Conservation (phyloP, 2,329 filamentous ascomycete genomes). For the Phialophora verrucosa region DNA sequence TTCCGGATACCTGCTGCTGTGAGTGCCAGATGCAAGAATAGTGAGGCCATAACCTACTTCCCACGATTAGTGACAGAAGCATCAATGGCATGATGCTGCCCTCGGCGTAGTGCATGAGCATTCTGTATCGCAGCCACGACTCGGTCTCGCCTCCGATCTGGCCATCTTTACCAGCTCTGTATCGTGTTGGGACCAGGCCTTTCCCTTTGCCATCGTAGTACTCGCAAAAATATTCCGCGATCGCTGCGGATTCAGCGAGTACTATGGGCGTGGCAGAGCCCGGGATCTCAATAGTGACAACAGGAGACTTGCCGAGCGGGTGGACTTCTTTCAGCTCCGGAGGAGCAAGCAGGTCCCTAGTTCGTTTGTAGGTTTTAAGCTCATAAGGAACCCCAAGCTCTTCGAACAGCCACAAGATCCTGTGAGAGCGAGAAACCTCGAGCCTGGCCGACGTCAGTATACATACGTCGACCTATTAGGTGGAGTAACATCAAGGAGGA, state of each 20-base stretch:
- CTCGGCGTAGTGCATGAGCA: slow-evolving; percentile 83
- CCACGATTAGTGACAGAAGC: slow-evolving; percentile 67
- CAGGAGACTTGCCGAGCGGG: slow-evolving; percentile 84
- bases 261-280: slow-evolving; percentile 59
- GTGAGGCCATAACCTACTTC: slow-evolving; percentile 50
- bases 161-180: slow-evolving; percentile 59
- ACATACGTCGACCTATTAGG: not conserved
- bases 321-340: slow-evolving; percentile 77
- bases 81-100: slow-evolving; percentile 79
- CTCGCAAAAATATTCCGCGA: slow-evolving; percentile 81
- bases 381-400: slow-evolving; percentile 81
- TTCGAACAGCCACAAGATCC: slow-evolving; percentile 84
- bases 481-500: not conserved
- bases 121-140: slow-evolving; percentile 65
- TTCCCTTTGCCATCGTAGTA: slow-evolving; percentile 57
- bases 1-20: slow-evolving; percentile 51
- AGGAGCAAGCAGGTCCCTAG: slow-evolving; percentile 70
- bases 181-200: slow-evolving; percentile 59
- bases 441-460: slow-evolving; percentile 63
- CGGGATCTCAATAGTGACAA: slow-evolving; percentile 68
- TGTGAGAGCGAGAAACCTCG: slow-evolving; percentile 79
- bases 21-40: slow-evolving; percentile 11
- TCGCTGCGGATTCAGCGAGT: slow-evolving; percentile 80
- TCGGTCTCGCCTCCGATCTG: slow-evolving; percentile 64
- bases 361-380: slow-evolving; percentile 77